Percentiles rank a stretch among this genome's conserved stretches.
Conservation (phyloP, 148 eudicot species). For the Talinum fruticosum region DNA sequence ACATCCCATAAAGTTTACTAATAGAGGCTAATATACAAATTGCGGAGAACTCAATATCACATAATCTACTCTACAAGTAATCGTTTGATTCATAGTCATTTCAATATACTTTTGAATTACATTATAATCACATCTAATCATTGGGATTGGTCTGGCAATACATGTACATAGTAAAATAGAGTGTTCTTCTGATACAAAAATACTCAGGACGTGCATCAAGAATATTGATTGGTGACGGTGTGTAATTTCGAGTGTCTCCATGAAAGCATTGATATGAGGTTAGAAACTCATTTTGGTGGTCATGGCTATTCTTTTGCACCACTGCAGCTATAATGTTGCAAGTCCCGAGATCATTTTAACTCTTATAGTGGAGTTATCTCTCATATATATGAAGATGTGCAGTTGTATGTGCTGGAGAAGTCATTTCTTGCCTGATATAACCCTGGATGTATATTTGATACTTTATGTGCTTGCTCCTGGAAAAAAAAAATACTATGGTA, state of each 20-base stretch:
- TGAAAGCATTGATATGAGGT: background rate
- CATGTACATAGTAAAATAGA: background rate
- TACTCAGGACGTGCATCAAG: background rate
- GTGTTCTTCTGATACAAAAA: background rate
- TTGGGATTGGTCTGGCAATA: background rate
- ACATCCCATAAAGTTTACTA: background rate
- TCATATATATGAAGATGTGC: background rate
- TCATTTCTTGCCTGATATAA: background rate
- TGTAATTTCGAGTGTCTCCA: background rate
- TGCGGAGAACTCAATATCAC: background rate
- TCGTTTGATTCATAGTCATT: background rate
- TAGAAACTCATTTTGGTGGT: background rate
- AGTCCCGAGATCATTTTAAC: background rate
- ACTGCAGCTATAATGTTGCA: background rate
- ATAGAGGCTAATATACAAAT: background rate
- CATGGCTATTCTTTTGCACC: background rate
- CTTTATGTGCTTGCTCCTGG: slow-evolving; percentile 9
- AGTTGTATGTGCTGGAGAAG: background rate
- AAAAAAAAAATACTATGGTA: background rate
- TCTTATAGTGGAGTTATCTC: background rate
- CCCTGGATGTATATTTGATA: background rate
- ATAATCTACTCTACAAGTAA: too few species aligned
- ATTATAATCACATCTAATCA: background rate
- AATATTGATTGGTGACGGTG: slow-evolving; percentile 1
- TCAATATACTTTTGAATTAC: background rate